Percentiles rank a stretch among this genome's conserved stretches.
Evolutionary conservation across 495 filamentous ascomycete species (phyloP).

Genomic region (Penicillium desertorum): DNA sequence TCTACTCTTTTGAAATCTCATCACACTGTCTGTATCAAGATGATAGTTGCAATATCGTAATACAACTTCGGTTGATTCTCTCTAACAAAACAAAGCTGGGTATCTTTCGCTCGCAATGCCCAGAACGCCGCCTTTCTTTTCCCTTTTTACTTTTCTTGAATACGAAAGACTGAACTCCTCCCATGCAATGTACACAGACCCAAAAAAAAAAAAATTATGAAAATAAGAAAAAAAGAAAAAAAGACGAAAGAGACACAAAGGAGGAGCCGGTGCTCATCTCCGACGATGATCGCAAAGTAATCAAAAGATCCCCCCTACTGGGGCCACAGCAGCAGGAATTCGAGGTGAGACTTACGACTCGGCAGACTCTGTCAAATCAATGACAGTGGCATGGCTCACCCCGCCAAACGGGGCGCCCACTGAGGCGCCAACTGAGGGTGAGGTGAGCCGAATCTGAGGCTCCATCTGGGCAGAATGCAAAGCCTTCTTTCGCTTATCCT

Average conservation of each 20-base stretch:
- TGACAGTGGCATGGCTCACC: not conserved
- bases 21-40: not conserved
- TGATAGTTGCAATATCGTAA: not conserved
- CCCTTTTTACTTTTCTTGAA: not conserved
- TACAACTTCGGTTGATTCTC: not conserved
- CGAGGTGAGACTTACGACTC: not conserved
- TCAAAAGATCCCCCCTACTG: not conserved
- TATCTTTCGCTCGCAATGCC: slow-evolving; percentile 8
- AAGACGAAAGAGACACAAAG: not conserved
- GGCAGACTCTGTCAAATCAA: slow-evolving; percentile 3
- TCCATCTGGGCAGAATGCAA: not conserved
- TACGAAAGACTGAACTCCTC: not conserved
- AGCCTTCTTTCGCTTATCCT: slow-evolving; percentile 5
- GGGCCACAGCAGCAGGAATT: not conserved
- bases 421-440: not conserved
- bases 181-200: not conserved
- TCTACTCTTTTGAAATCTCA: not conserved
- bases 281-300: not conserved
- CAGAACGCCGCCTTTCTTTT: not conserved
- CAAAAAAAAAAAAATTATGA: not conserved
- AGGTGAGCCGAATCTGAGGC: not conserved
- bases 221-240: not conserved
- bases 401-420: not conserved
- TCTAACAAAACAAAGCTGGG: not conserved
- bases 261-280: not conserved